Percentiles rank a stretch among this genome's conserved stretches.
Conservation (phyloP, 352 stramenopile genomes). For the Detonula confervacea region DNA sequence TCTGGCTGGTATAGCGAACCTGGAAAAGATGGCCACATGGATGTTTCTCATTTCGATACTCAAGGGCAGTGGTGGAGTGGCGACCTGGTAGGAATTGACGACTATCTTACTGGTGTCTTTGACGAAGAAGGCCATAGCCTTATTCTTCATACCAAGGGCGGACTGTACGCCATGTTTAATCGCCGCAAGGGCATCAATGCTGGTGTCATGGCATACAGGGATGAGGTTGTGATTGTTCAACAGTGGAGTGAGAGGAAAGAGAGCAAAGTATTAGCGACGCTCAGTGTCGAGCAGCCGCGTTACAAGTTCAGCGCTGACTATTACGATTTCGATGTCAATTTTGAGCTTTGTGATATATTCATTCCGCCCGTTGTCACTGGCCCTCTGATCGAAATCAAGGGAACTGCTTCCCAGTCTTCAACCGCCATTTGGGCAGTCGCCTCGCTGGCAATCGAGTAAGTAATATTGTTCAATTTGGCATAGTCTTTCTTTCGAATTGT, state of each 20-base stretch:
- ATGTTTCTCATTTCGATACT: conserved; percentile 11
- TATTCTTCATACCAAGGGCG: background rate
- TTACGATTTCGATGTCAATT: conserved; percentile 9
- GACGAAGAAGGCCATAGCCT: background rate
- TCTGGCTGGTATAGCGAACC: conserved; percentile 16
- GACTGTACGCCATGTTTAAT: conserved; percentile 19
- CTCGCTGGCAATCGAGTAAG: conserved; percentile 8
- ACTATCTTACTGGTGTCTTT: conserved; percentile 18
- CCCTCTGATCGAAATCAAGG: conserved; percentile 2
- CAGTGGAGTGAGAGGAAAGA: background rate
- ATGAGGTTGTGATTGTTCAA: conserved; percentile 8
- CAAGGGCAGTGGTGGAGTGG: conserved; percentile 14
- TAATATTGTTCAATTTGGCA: conserved; percentile 9
- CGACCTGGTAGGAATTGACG: conserved; percentile 13
- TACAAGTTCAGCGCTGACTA: conserved; percentile 9
- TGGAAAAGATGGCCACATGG: conserved; percentile 5
- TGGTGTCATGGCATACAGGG: conserved; percentile 5
- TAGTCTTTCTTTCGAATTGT: background rate
- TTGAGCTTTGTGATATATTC: conserved; percentile 8
- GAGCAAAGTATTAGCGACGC: conserved; percentile 3
- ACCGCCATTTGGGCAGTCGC: background rate
- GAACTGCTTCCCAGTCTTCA: conserved; percentile 8
- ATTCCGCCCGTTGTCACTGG: conserved; percentile 4
- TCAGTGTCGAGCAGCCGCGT: background rate
- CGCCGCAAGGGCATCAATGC: conserved; percentile 6